Conservation (phyloP, 306 rosid genomes). For the Inga leiocalycina region DNA sequence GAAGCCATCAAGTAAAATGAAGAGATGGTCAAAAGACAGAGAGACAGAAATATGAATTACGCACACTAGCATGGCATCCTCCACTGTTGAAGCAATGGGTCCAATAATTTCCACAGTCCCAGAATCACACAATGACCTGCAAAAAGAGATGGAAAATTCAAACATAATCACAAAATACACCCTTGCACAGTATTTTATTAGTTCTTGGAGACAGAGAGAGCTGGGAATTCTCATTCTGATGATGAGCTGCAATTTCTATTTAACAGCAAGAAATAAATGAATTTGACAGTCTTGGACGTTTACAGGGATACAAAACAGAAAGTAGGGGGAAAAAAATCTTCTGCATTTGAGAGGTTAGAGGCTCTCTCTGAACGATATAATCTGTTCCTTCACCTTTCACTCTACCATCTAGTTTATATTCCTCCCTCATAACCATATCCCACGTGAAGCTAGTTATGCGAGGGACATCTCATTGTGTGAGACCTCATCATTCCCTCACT, state of each 20-base stretch:
- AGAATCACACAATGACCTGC: conserved; percentile 75
- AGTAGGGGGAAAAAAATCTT: not conserved
- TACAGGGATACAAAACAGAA: not conserved
- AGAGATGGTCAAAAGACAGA: conserved; percentile 20
- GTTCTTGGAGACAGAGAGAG: conserved; percentile 1
- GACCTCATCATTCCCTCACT: not conserved
- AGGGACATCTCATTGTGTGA: not conserved
- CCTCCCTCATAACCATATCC: not conserved
- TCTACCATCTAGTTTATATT: not conserved
- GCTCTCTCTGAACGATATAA: not conserved
- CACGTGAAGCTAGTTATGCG: not conserved
- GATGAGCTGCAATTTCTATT: not conserved
- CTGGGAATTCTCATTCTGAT: not conserved
- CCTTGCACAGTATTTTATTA: conserved; percentile 8
- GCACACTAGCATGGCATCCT: conserved; percentile 92
- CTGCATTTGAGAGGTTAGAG: not conserved
- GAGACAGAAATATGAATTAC: conserved; percentile 37
- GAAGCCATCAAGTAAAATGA: conserved; percentile 29
- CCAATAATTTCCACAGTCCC: conserved; percentile 98
- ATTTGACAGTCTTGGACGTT: not conserved
- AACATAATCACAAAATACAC: conserved; percentile 5
- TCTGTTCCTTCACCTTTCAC: not conserved
- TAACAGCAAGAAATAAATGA: not conserved
- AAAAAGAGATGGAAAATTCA: conserved; percentile 31
- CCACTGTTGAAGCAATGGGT: conserved; percentile 90